phyloP scores from a whole-genome alignment of 2,329 filamentous ascomycete genomes.

The Penicillium sp. region DNA sequence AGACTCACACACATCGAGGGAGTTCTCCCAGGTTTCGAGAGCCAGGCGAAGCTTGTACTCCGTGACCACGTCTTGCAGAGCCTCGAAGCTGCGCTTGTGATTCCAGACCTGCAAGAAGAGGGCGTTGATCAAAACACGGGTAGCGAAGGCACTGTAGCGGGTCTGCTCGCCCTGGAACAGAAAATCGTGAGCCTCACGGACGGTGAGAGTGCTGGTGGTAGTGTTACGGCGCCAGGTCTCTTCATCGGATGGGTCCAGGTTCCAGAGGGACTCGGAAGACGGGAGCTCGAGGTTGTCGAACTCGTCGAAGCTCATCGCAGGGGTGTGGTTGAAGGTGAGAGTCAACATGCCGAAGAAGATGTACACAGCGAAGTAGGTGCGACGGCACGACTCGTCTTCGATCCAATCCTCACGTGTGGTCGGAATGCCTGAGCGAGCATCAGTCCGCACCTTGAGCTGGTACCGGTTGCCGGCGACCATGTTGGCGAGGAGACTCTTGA shows the following conservation, averaged over 20 bases:
- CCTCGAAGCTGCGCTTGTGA: conserved; percentile 97
- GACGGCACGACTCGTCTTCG: conserved; percentile 91
- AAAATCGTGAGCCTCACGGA: conserved; percentile 90
- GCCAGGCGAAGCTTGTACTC: conserved; percentile 97
- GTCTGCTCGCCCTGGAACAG: conserved; percentile 90
- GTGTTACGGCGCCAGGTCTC: conserved; percentile 78
- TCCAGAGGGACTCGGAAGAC: conserved; percentile 93
- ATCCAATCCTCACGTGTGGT: conserved; percentile 90
- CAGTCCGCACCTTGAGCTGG: conserved; percentile 88
- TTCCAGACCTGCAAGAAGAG: conserved; percentile 99
- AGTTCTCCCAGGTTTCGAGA: conserved; percentile 98
- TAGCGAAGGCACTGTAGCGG: conserved; percentile 93
- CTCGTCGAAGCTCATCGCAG: conserved; percentile 96
- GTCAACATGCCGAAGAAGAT: conserved; percentile 97
- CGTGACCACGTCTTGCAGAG: conserved; percentile 92
- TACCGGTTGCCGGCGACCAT: conserved; percentile 98
- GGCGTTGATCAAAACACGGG: conserved; percentile 97
- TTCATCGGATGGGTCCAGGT: conserved; percentile 75
- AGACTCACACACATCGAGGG: conserved; percentile 86
- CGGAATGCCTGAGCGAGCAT: conserved; percentile 73
- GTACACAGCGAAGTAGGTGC: conserved; percentile 97
- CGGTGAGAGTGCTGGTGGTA: conserved; percentile 72
- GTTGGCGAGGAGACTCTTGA: conserved; percentile 95
- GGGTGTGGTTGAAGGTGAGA: conserved; percentile 95
- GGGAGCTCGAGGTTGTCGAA: conserved; percentile 91